Conservation (phyloP, 2,329 filamentous ascomycete genomes). For the Diaporthe sp. region DNA sequence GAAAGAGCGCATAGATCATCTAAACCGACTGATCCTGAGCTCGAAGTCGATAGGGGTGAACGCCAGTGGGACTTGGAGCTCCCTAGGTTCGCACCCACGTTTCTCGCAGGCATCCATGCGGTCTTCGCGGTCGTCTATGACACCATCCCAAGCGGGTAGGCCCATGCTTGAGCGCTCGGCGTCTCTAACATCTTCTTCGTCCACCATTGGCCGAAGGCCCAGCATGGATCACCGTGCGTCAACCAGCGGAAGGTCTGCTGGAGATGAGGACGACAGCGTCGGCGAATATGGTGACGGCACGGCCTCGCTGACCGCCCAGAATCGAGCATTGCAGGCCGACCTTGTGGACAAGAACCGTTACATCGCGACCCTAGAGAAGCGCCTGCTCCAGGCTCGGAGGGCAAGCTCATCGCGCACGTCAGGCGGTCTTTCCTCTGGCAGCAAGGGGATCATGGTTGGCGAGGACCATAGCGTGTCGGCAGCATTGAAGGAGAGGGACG, state of each 20-base stretch:
- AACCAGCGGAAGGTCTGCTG: conserved; percentile 56
- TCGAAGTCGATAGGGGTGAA: conserved; percentile 98
- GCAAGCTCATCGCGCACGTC: conserved; percentile 92
- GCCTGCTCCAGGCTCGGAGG: conserved; percentile 88
- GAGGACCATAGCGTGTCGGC: conserved; percentile 83
- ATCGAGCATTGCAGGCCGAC: conserved; percentile 93
- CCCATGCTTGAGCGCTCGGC: conserved; percentile 73
- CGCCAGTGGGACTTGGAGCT: conserved; percentile 77
- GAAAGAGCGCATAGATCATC: conserved; percentile 96
- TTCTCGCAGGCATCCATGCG: conserved; percentile 74
- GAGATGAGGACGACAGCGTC: conserved; percentile 77
- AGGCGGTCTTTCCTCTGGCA: conserved; percentile 74
- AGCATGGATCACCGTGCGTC: conserved; percentile 59
- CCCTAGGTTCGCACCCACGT: conserved; percentile 74
- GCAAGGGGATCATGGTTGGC: conserved; percentile 76
- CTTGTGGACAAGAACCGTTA: conserved; percentile 97
- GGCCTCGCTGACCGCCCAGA: conserved; percentile 86
- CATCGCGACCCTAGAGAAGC: conserved; percentile 92
- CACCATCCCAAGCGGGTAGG: conserved; percentile 68
- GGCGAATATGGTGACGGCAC: conserved; percentile 90
- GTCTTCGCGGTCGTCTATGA: conserved; percentile 70
- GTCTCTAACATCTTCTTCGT: conserved; percentile 75
- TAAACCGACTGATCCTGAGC: conserved; percentile 94
- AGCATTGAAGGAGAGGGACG: conserved; percentile 87
- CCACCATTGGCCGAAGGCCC: conserved; percentile 70